A percentile compares a stretch with the other conserved stretches of the same genome.
Evolutionary conservation across 495 filamentous ascomycete genomes (phyloP).

Genomic region (Cetradonia linearis): DNA sequence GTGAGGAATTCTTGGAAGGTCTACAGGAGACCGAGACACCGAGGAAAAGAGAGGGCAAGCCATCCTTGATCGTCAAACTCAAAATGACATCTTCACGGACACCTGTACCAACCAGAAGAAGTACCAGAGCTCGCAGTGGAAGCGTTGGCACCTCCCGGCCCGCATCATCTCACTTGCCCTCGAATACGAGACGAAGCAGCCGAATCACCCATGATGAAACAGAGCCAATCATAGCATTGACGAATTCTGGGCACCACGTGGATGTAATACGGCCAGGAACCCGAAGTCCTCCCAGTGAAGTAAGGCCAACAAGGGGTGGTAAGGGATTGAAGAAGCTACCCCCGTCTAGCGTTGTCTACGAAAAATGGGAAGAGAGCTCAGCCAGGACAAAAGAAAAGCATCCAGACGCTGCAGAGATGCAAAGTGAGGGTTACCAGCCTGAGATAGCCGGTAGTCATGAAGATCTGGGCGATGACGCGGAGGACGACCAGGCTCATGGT

Average conservation of each 20-base stretch:
- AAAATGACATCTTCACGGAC: conserved; percentile 24
- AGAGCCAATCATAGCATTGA: conserved; percentile 53
- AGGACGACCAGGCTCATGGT: conserved; percentile 26
- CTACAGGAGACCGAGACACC: conserved; percentile 23
- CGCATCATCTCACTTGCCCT: conserved; percentile 27
- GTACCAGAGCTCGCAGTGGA: conserved; percentile 40
- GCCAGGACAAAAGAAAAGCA: conserved; percentile 27
- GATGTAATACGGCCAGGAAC: conserved; percentile 49
- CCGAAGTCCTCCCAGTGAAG: conserved; percentile 50
- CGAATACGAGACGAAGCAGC: conserved; percentile 44
- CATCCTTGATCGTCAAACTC: conserved; percentile 29
- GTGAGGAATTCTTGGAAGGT: conserved; percentile 19
- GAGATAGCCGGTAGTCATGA: conserved; percentile 25
- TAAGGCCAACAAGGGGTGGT: conserved; percentile 45
- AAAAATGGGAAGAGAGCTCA: conserved; percentile 48
- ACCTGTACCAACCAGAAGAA: conserved; percentile 22
- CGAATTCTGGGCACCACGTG: conserved; percentile 68
- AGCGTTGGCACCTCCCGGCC: conserved; percentile 30
- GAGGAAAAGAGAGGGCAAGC: conserved; percentile 31
- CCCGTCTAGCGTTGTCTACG: conserved; percentile 42
- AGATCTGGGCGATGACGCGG: conserved; percentile 31
- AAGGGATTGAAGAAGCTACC: conserved; percentile 56
- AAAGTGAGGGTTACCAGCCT: conserved; percentile 23
- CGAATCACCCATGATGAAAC: conserved; percentile 49
- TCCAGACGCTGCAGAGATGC: conserved; percentile 30